Conservation (phyloP, 148 eudicot species). For the Oxyria digyna region DNA sequence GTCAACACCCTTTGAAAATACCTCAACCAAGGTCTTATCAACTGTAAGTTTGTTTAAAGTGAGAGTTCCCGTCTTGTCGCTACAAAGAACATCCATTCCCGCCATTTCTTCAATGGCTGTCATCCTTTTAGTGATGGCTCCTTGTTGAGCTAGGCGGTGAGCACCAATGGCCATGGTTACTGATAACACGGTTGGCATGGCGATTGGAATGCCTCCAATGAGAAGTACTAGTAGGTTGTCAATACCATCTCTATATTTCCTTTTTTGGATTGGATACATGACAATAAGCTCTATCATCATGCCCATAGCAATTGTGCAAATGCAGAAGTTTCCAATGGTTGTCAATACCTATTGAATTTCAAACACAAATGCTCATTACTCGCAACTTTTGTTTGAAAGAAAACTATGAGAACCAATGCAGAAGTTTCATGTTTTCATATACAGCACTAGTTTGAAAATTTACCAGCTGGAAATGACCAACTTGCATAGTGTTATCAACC, state of each 20-base stretch:
- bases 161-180: constrained; percentile 88
- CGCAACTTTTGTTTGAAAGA: background rate
- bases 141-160: constrained; percentile 61
- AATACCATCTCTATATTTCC: constrained; percentile 57
- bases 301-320: constrained; percentile 51
- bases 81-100: constrained; percentile 84
- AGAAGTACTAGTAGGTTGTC: constrained; percentile 71
- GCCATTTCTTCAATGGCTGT: constrained; percentile 92
- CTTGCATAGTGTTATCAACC: constrained; percentile 65
- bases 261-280: constrained; percentile 56
- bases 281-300: constrained; percentile 51
- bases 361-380: background rate
- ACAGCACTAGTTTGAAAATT: too few species aligned
- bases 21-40: constrained; percentile 57
- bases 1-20: constrained; percentile 27
- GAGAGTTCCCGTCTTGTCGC: constrained; percentile 81
- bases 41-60: constrained; percentile 75
- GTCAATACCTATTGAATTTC: constrained; percentile 41
- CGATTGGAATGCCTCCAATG: constrained; percentile 87
- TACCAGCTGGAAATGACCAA: constrained; percentile 68
- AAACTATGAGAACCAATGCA: background rate
- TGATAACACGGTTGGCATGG: constrained; percentile 77
- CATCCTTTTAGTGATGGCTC: constrained; percentile 87
- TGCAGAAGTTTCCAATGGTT: constrained; percentile 73
- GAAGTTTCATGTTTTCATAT: too few species aligned